These are phyloP conservation scores for Neurospora tetraspora DNA, from an alignment of 495 filamentous ascomycete species.

Conservation along the genomic window DNA sequence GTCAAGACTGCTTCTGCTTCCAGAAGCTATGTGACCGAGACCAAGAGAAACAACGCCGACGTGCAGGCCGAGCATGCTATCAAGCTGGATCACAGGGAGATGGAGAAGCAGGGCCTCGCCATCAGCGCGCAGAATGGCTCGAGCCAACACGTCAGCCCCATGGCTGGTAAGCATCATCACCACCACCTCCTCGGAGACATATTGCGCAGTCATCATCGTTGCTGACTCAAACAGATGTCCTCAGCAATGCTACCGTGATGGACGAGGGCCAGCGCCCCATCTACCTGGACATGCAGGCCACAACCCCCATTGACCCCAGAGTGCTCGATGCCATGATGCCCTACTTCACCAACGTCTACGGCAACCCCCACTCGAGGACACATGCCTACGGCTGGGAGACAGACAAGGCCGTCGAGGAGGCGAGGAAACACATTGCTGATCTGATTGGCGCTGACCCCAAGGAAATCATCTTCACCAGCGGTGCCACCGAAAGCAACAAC, in stretches of 20 bases:
- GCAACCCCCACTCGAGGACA: constrained; percentile 94
- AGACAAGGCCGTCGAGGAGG: constrained; percentile 82
- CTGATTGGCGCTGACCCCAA: constrained; percentile 92
- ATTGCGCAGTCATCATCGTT: background rate
- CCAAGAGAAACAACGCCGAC: constrained; percentile 68
- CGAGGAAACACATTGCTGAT: constrained; percentile 69
- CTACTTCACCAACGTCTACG: constrained; percentile 85
- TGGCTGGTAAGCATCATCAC: constrained; percentile 57
- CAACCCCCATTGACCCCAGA: constrained; percentile 88
- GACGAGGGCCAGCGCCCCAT: constrained; percentile 91
- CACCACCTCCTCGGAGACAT: too few relatives aligned
- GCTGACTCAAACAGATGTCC: constrained; percentile 41
- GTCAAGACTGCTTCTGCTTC: constrained; percentile 13
- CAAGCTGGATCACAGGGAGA: constrained; percentile 70
- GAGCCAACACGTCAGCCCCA: constrained; percentile 58
- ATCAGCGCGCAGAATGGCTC: constrained; percentile 47
- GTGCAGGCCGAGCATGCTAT: constrained; percentile 76
- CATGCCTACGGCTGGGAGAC: constrained; percentile 99
- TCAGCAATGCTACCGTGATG: constrained; percentile 89
- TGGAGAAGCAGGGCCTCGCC: constrained; percentile 59
- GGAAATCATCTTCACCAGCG: constrained; percentile 97
- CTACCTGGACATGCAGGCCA: constrained; percentile 98
- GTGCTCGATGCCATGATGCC: constrained; percentile 96
- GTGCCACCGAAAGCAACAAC: constrained; percentile 97
- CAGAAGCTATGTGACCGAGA: constrained; percentile 75